phyloP scores from a whole-genome alignment of 352 stramenopile genomes.

The Globisporangium paroecandrum region DNA sequence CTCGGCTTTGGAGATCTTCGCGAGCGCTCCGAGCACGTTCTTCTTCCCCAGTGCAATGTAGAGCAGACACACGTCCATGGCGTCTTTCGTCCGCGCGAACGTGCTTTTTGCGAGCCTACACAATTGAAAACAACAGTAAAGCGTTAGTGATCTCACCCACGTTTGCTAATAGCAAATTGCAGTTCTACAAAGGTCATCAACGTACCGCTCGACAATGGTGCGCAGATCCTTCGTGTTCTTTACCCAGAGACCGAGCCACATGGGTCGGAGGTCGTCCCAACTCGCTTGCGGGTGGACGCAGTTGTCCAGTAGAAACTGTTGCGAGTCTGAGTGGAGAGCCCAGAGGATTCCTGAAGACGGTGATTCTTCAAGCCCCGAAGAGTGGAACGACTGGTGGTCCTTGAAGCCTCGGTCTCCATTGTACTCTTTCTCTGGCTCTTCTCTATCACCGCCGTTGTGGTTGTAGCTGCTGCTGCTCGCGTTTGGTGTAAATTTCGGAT shows the following conservation, averaged over 20 bases:
- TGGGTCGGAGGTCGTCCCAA: conserved; percentile 61
- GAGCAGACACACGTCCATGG: conserved; percentile 69
- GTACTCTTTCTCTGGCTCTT: conserved; percentile 13
- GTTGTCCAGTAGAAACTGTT: conserved; percentile 71
- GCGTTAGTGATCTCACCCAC: neutral
- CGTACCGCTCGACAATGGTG: conserved; percentile 58
- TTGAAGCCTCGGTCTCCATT: neutral
- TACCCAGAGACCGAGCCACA: conserved; percentile 81
- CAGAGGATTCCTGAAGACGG: conserved; percentile 74
- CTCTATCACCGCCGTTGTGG: conserved; percentile 1
- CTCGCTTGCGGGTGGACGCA: conserved; percentile 51
- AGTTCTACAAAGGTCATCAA: neutral
- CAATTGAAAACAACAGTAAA: neutral
- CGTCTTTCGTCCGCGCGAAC: conserved; percentile 63
- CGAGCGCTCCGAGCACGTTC: conserved; percentile 68
- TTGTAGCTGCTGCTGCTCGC: conserved; percentile 10
- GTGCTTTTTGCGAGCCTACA: conserved; percentile 63
- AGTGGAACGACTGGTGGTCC: neutral
- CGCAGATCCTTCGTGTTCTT: conserved; percentile 72
- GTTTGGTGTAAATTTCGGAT: conserved; percentile 18
- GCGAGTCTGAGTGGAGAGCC: conserved; percentile 82
- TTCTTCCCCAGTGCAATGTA: conserved; percentile 81
- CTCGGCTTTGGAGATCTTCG: conserved; percentile 70
- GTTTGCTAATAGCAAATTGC: neutral
- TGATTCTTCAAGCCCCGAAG: conserved; percentile 36